Evolutionary conservation across 2,329 filamentous ascomycete genomes (phyloP), one percentile per base, ranked within the genome.

Genomic region (Endoconidiophora laricicola): DNA sequence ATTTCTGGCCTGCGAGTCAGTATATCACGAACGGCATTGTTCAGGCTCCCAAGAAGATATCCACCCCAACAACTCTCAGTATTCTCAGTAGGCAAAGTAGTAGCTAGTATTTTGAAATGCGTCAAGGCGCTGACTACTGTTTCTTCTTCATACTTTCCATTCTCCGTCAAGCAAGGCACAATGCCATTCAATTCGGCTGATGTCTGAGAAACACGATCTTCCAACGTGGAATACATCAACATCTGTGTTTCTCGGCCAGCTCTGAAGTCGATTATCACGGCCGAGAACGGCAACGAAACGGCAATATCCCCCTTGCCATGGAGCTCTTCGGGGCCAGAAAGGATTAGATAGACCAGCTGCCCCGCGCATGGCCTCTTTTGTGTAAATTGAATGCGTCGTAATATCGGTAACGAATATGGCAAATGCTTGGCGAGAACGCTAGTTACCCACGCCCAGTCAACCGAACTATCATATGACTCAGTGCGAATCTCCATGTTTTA

Each of bases 331-430:
- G 61, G 62, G 10, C 61, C 62, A 42, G 67, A 60, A 14, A 76
- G 56, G 6, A 72, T 63, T 22, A 48, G 48, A 40, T 36, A 37
- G n/a, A 38, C 22, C 4, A 46, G 37, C 7, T 24, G 26, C 16
- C 37, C 37, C 4, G 22, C 36, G 2, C 22, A 18, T 3, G 36
- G 46, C 6, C 41, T 16, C 4, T 40, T 23, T 18, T 23, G 20
- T 20, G 70, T 65, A 59, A 76, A 79, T 54, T 82, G 76, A 4
- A 83, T 64, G 2, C 80, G 70, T n/a, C 81, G 72, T 43, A 78
- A 66, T 3, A 84, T 62, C 4, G 76, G 70, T 12, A 84, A 64
- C 3, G 76, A 76, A 56, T 71, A 63, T 0, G 80, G 80, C 6
- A 81, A 63, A 33, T 74, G 67, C 2, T 61, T 57, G 23, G 61